A percentile compares a stretch with the other conserved stretches of the same genome.
Evolutionary conservation across 2,329 filamentous ascomycete species (phyloP).

Genomic region (Aspergillus novofumigatus): DNA sequence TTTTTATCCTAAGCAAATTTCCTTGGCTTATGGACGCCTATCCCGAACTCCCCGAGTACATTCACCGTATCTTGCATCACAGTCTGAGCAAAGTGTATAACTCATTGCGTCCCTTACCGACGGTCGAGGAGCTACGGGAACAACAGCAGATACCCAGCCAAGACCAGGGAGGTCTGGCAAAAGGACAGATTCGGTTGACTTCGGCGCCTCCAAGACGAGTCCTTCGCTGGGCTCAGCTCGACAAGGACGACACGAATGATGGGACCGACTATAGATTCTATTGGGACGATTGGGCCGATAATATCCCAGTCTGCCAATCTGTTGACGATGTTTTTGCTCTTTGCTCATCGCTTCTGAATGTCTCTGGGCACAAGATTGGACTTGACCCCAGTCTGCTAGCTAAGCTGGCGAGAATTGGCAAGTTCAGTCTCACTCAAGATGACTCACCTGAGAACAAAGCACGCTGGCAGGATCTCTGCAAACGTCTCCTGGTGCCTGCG

Average conservation of each 20-base stretch:
- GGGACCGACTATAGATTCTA: slow-evolving; percentile 83
- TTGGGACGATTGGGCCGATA: slow-evolving; percentile 96
- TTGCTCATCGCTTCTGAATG: slow-evolving; percentile 76
- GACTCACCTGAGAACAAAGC: slow-evolving; percentile 63
- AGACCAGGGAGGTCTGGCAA: slow-evolving; percentile 65
- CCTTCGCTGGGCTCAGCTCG: slow-evolving; percentile 79
- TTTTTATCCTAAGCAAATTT: slow-evolving; percentile 88
- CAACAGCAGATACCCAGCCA: slow-evolving; percentile 48
- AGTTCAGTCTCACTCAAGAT: slow-evolving; percentile 68
- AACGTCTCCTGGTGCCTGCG: slow-evolving; percentile 78
- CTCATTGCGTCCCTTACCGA: slow-evolving; percentile 45
- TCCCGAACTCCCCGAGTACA: slow-evolving; percentile 71
- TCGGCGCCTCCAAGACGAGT: slow-evolving; percentile 61
- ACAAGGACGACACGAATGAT: slow-evolving; percentile 70
- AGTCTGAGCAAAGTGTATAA: slow-evolving; percentile 73
- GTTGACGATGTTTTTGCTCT: slow-evolving; percentile 88
- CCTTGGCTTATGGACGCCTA: slow-evolving; percentile 87
- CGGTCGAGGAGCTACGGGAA: slow-evolving; percentile 43
- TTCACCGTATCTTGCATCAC: slow-evolving; percentile 81
- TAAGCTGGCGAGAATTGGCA: slow-evolving; percentile 82
- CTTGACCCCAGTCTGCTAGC: slow-evolving; percentile 72
- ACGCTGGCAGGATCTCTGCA: slow-evolving; percentile 81
- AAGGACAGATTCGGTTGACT: slow-evolving; percentile 62
- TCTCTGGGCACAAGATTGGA: slow-evolving; percentile 85
- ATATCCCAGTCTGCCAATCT: slow-evolving; percentile 82